phyloP scores from a whole-genome alignment of 495 filamentous ascomycete species.

The Tuber magnatum region DNA sequence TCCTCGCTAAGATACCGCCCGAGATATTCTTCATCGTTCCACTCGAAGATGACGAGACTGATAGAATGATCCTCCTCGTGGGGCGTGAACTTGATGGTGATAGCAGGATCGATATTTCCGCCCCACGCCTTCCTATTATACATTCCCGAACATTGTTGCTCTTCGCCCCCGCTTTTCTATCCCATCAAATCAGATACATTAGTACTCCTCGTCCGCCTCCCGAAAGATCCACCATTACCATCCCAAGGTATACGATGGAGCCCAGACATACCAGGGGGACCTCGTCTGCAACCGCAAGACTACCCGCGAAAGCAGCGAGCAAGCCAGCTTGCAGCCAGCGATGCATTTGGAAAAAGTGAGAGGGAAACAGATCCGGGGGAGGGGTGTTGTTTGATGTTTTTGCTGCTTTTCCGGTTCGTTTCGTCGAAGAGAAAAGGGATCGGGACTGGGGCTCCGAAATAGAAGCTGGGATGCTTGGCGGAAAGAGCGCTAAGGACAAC shows the following conservation, averaged over 20 bases:
- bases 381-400: not conserved
- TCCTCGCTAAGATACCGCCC: conserved; percentile 49
- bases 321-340: conserved; percentile 33
- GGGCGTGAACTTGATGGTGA: conserved; percentile 70
- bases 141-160: conserved; percentile 94
- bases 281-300: conserved; percentile 33
- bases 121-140: conserved; percentile 88
- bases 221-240: not conserved
- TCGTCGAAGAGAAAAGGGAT: not conserved
- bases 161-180: conserved; percentile 52
- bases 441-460: not conserved
- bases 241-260: not conserved
- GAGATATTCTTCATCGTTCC: conserved; percentile 72
- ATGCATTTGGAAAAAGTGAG: conserved; percentile 9
- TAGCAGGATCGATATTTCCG: conserved; percentile 79
- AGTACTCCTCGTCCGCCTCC: not conserved
- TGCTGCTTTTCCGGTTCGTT: not conserved
- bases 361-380: not conserved
- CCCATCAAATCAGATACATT: conserved; percentile 44
- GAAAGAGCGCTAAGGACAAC: conserved; percentile 5
- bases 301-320: conserved; percentile 16
- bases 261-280: conserved; percentile 31
- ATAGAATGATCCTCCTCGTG: conserved; percentile 56
- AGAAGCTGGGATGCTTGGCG: not conserved
- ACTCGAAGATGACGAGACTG: conserved; percentile 89